phyloP scores from a whole-genome alignment of 192 early-diverging fungal genomes.

The Coemansia sp. region DNA sequence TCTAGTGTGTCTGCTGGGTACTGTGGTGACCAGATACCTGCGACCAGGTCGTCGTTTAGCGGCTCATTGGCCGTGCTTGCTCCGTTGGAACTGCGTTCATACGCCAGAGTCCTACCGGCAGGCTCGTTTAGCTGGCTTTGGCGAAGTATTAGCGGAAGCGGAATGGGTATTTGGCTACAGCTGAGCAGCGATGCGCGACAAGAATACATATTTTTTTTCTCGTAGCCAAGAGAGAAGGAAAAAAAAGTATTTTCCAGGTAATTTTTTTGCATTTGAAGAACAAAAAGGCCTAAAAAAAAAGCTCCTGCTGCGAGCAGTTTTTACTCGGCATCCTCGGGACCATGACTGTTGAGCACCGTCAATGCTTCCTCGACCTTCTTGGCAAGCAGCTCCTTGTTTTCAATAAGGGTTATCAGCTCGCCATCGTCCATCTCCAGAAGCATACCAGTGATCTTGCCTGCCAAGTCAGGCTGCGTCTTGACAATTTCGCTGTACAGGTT shows the following conservation, averaged over 20 bases:
- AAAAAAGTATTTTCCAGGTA: not conserved
- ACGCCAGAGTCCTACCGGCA: too few species aligned
- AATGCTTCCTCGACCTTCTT: slow-evolving; percentile 91
- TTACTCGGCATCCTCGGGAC: slow-evolving; percentile 20
- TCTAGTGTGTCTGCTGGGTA: not conserved
- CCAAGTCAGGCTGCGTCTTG: slow-evolving; percentile 61
- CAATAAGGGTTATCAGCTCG: slow-evolving; percentile 87
- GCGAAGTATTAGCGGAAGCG: slow-evolving; percentile 7
- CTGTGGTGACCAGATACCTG: slow-evolving; percentile 23
- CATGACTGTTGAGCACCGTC: slow-evolving; percentile 60
- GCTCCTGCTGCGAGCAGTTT: too few species aligned
- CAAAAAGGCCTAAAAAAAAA: too few species aligned
- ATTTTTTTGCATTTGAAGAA: too few species aligned
- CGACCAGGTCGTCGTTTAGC: slow-evolving; percentile 7
- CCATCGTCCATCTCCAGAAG: slow-evolving; percentile 97
- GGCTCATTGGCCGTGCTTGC: not conserved
- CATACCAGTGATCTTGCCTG: slow-evolving; percentile 99
- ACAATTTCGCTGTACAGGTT: slow-evolving; percentile 87
- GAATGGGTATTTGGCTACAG: slow-evolving; percentile 23
- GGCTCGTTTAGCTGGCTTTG: not conserved
- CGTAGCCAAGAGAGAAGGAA: not conserved
- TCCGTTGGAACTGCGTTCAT: too few species aligned
- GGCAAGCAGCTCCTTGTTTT: slow-evolving; percentile 57
- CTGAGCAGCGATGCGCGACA: slow-evolving; percentile 27
- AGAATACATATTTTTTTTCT: slow-evolving; percentile 1